Evolutionary conservation across 2,329 filamentous ascomycete genomes (phyloP).

Genomic region (Diaporthe sp.): DNA sequence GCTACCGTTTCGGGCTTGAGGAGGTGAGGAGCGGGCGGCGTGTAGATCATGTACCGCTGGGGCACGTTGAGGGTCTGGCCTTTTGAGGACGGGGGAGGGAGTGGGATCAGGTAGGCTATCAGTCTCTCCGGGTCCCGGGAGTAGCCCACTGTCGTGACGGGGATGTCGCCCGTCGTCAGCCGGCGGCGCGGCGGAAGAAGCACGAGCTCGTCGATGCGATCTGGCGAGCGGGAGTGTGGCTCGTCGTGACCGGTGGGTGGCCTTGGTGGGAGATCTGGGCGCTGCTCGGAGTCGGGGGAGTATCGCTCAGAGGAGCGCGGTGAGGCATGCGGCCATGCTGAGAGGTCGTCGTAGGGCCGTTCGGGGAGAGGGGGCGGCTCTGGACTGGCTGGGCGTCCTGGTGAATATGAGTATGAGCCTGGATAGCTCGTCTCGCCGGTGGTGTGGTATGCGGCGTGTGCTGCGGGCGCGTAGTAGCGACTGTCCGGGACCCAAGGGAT

Average conservation of each 20-base stretch:
- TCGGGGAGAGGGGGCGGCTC: conserved; percentile 9
- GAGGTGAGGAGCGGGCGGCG: conserved; percentile 29
- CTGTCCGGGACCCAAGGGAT: not conserved
- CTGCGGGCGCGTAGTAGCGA: not conserved
- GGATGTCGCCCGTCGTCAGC: conserved; percentile 32
- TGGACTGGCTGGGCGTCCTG: not conserved
- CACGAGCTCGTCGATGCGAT: conserved; percentile 6
- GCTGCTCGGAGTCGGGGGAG: conserved; percentile 2
- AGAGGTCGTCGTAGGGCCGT: not conserved
- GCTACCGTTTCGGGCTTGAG: not conserved
- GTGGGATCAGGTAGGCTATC: conserved; percentile 30
- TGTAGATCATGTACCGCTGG: conserved; percentile 36
- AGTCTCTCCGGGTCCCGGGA: not conserved
- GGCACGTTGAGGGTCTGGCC: conserved; percentile 12
- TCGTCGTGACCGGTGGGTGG: not conserved
- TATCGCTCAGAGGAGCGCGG: not conserved
- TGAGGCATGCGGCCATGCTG: not conserved
- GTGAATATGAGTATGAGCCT: not conserved
- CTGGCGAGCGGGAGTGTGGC: conserved; percentile 3
- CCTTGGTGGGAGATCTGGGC: conserved; percentile 5
- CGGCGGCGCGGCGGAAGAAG: conserved; percentile 28
- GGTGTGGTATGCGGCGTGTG: not conserved
- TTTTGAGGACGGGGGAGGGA: not conserved
- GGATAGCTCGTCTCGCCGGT: conserved; percentile 4
- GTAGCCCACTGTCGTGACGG: conserved; percentile 12